Evolutionary conservation across 2,329 filamentous ascomycete genomes (phyloP).

Genomic region (Cryoendolithus antarcticus): DNA sequence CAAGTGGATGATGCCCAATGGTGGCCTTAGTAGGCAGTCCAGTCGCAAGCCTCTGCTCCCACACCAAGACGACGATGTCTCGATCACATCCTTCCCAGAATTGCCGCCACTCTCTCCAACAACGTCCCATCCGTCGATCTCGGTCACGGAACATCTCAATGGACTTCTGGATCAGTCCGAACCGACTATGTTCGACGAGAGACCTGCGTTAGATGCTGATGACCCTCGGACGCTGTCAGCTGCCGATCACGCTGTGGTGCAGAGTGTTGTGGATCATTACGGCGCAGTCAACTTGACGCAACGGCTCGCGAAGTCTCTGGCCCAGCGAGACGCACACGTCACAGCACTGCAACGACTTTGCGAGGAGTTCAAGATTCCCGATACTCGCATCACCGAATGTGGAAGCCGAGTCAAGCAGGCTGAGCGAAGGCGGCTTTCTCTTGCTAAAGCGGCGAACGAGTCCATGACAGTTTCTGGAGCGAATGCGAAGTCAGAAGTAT

Average conservation of each 20-base stretch:
- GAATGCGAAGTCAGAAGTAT: not conserved
- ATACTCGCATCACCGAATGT: slow-evolving; percentile 16
- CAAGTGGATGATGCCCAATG: not conserved
- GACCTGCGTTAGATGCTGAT: slow-evolving; percentile 7
- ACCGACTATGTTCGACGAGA: slow-evolving; percentile 22
- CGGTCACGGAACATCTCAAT: slow-evolving; percentile 9
- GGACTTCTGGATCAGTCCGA: slow-evolving; percentile 17
- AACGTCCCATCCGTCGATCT: not conserved
- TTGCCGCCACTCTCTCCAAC: slow-evolving; percentile 10
- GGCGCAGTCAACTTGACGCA: slow-evolving; percentile 19
- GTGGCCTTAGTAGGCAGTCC: slow-evolving; percentile 7
- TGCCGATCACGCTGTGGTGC: slow-evolving; percentile 13
- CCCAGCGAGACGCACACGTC: slow-evolving; percentile 23
- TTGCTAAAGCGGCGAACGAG: slow-evolving; percentile 7
- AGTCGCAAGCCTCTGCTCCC: slow-evolving; percentile 8
- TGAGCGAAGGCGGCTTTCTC: slow-evolving; percentile 16
- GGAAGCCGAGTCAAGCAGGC: slow-evolving; percentile 16
- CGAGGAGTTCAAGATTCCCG: slow-evolving; percentile 21
- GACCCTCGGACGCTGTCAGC: slow-evolving; percentile 18
- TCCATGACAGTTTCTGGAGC: not conserved
- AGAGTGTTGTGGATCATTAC: slow-evolving; percentile 18
- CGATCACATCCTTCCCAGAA: slow-evolving; percentile 21
- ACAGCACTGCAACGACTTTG: slow-evolving; percentile 21
- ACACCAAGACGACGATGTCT: slow-evolving; percentile 14
- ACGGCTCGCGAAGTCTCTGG: slow-evolving; percentile 16